Evolutionary conservation across 208 protist genomes (phyloP), one percentile per base, ranked within the genome.

Genomic region (Strigomonas culicis): DNA sequence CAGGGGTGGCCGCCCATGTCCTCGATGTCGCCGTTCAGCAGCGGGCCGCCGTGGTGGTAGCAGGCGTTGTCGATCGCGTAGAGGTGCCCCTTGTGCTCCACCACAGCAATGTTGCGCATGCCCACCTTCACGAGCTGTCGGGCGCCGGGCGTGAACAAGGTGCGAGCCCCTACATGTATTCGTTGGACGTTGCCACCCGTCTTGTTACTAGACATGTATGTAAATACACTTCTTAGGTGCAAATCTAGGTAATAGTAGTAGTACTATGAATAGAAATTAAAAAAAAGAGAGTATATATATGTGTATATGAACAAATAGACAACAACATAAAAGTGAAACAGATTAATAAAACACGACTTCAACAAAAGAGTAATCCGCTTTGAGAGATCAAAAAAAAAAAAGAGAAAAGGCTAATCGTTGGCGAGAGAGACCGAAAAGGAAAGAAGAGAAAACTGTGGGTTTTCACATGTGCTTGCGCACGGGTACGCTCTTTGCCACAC

Each of bases 1-100:
- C 92, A 97, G 4, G 80, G 81, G 64, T 92, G 86, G 1, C 89
- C 86, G 19, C 81, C 92, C 68, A 96, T 79, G 24, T 96, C 90
- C 69, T 97, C 92, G 60, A 97, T 95, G 67, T 97, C 92, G 8
- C 92, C 92, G 4, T 79, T 71, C 31, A 94, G 67, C n/a, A 97
- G 72, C 17, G 88, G 82, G 10, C 88, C 92, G 28, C 92, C 92
- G 62, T 96, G 90, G 72, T 97, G 92, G 59, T 97, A 97, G 66
- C 92, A 97, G 2, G 88, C 89, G 68, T 96, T 97, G 84, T 97
- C 92, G 30, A 97, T 78, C 0, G 92, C 88, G 60, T 86, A 97
- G 30, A 93, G 84, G 21, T 74, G 39, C 36, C 64, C 68, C 8
- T 77, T 62, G 67, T 94, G 68, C 44, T 74, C 74, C 49, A 90